Evolutionary conservation across 106 monocot genomes (phyloP).

Genomic region (Gastrodia elata): DNA sequence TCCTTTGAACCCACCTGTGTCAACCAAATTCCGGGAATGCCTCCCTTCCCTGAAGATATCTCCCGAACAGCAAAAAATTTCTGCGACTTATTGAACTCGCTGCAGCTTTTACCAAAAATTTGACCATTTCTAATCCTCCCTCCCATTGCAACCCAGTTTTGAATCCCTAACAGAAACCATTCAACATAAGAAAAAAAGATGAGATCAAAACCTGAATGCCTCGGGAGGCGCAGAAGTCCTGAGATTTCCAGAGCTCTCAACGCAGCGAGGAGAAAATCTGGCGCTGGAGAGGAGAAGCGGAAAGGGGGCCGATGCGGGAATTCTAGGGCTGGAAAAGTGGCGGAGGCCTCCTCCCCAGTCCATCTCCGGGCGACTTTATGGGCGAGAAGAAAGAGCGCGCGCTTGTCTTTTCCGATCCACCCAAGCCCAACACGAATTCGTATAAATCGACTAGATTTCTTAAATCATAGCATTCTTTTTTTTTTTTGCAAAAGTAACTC

Average conservation of each 20-base stretch:
- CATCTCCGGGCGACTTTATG: neutral
- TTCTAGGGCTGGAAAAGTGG: constrained; percentile 1
- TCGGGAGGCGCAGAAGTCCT: neutral
- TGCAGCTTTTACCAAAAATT: no score
- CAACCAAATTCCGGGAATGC: no score
- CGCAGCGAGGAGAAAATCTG: neutral
- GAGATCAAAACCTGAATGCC: neutral
- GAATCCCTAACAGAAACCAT: neutral
- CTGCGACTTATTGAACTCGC: no score
- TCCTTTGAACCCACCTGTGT: no score
- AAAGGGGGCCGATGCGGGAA: neutral
- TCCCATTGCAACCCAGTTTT: neutral
- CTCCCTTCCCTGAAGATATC: no score
- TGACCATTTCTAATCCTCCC: neutral
- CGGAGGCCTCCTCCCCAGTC: neutral
- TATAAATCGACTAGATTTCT: no score
- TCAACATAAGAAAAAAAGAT: neutral
- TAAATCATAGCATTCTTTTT: no score
- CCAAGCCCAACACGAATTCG: no score
- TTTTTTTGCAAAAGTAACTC: no score
- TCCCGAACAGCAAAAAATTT: no score
- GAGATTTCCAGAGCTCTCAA: neutral
- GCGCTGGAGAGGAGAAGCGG: neutral
- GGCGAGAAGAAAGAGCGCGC: neutral
- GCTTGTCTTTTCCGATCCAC: neutral